phyloP scores from a whole-genome alignment of 805 yeast species.

The Schizosaccharomyces osmophilus region DNA sequence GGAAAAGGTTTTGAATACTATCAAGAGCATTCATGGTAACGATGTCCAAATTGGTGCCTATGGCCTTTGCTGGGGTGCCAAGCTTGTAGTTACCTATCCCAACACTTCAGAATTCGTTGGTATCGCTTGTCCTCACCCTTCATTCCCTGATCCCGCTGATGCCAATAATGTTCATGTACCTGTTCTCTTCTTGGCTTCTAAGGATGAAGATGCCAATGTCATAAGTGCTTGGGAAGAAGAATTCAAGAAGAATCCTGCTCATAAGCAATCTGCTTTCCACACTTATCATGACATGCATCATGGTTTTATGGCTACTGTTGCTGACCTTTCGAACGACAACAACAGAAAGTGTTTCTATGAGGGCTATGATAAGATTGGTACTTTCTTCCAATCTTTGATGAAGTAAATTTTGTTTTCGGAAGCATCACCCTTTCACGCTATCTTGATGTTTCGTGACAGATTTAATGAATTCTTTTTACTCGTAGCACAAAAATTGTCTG shows the following conservation, averaged over 20 bases:
- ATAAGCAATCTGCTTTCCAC: conserved; percentile 2
- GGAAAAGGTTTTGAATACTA: not conserved
- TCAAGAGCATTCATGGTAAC: not conserved
- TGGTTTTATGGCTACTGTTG: conserved; percentile 9
- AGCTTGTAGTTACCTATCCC: conserved; percentile 5
- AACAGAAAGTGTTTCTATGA: conserved; percentile 8
- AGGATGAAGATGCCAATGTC: conserved; percentile 5
- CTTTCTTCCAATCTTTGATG: conserved; percentile 5
- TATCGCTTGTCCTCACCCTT: conserved; percentile 7
- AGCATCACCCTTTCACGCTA: not conserved
- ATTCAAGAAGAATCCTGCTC: conserved; percentile 2
- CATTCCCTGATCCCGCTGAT: conserved; percentile 5
- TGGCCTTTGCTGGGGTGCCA: conserved; percentile 10
- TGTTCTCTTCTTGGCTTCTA: conserved; percentile 5
- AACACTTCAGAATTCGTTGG: not conserved
- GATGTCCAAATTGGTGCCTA: conserved; percentile 5
- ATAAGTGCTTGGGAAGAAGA: conserved; percentile 2
- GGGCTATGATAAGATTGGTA: conserved; percentile 4
- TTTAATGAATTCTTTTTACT: no score
- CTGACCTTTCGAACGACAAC: conserved; percentile 6
- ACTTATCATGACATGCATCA: conserved; percentile 7
- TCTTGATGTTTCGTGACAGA: no score
- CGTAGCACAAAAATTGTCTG: no score
- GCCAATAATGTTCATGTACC: conserved; percentile 7
- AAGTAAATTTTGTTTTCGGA: conserved; percentile 2